These are phyloP conservation scores for Entophlyctis luteolus DNA, from an alignment of 192 early-diverging fungal genomes.

Conservation along the genomic window DNA sequence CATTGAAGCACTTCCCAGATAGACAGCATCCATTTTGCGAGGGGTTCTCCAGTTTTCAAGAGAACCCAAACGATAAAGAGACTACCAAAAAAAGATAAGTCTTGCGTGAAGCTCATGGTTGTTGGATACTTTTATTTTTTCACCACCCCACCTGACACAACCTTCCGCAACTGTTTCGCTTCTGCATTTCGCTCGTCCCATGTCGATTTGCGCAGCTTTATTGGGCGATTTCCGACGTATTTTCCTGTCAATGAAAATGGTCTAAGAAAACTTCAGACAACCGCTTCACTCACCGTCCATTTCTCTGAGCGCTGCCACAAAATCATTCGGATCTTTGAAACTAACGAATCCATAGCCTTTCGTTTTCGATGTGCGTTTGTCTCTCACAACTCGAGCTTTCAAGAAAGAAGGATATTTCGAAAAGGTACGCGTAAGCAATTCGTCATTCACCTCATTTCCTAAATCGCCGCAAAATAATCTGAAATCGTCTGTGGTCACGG, in stretches of 20 bases:
- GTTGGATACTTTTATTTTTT: conserved; percentile 15
- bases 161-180: conserved; percentile 45
- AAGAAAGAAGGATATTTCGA: conserved; percentile 81
- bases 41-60: too few species aligned
- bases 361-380: conserved; percentile 80
- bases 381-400: conserved; percentile 75
- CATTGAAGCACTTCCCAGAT: too few species aligned
- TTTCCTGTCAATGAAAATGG: conserved; percentile 59
- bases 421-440: conserved; percentile 74
- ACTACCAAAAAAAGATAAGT: too few species aligned
- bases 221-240: conserved; percentile 91
- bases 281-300: conserved; percentile 71
- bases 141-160: conserved; percentile 15
- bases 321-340: conserved; percentile 88
- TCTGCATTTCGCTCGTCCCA: conserved; percentile 90
- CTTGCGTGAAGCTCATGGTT: too few species aligned
- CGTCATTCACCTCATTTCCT: conserved; percentile 88
- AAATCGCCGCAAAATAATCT: conserved; percentile 90
- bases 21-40: too few species aligned
- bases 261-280: neutral
- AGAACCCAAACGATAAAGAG: too few species aligned
- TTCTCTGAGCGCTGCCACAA: conserved; percentile 87
- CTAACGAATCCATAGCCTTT: conserved; percentile 93
- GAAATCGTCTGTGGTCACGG: conserved; percentile 68
- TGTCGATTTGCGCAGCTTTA: conserved; percentile 87